Conservation (phyloP, 75 land plant genomes). For the Selaginella tamariscina region DNA sequence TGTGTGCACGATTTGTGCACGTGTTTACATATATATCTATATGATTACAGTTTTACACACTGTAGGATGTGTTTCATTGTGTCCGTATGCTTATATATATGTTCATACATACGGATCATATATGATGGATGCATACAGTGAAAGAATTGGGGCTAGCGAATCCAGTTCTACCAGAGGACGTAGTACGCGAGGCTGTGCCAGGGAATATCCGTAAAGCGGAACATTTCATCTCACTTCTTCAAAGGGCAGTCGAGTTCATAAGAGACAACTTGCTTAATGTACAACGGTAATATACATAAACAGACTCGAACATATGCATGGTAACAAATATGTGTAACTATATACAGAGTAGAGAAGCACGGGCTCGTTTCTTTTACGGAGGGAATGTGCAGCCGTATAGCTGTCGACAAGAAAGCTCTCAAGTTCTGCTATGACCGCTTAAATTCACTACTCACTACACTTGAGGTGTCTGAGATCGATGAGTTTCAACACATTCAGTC, state of each 20-base stretch:
- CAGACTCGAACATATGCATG: too few relatives aligned
- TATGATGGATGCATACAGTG: too few relatives aligned
- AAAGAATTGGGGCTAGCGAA: slow-evolving; percentile 80
- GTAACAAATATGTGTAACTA: slow-evolving; percentile 49
- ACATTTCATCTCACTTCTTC: slow-evolving; percentile 75
- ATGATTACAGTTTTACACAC: too few relatives aligned
- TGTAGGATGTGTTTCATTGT: not conserved
- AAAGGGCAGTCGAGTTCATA: slow-evolving; percentile 73
- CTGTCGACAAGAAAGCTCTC: slow-evolving; percentile 90
- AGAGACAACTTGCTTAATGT: too few relatives aligned
- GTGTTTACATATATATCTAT: too few relatives aligned
- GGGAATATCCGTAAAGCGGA: slow-evolving; percentile 93
- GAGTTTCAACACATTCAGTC: slow-evolving; percentile 89
- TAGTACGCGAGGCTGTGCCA: slow-evolving; percentile 91
- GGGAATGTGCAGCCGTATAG: slow-evolving; percentile 45
- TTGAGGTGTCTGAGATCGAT: slow-evolving; percentile 96
- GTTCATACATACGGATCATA: too few relatives aligned
- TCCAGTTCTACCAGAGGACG: slow-evolving; percentile 88
- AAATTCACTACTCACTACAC: slow-evolving; percentile 80
- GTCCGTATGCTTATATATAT: not conserved
- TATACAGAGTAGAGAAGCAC: slow-evolving; percentile 89
- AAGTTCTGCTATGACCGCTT: slow-evolving; percentile 96
- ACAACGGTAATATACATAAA: too few relatives aligned
- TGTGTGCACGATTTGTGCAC: too few relatives aligned
- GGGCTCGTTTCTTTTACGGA: slow-evolving; percentile 68